Evolutionary conservation across 1,284 basidiomycete genomes (phyloP).

Genomic region (Fomitopsis schrenkii): DNA sequence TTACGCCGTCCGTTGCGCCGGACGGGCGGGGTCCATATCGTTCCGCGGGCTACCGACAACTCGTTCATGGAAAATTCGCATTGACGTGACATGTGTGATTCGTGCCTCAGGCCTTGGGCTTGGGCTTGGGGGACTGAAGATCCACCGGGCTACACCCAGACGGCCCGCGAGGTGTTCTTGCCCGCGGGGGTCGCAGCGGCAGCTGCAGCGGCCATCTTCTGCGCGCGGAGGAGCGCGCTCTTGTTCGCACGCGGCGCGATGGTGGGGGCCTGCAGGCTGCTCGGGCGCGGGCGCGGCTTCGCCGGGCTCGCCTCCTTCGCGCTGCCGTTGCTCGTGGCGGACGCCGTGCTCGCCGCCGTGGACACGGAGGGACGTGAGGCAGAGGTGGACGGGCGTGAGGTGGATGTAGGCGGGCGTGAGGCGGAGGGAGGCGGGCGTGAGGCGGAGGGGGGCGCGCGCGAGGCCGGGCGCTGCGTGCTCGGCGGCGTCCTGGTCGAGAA

Average conservation of each 20-base stretch:
- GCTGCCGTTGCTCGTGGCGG: background rate
- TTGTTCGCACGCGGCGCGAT: slow-evolving; percentile 69
- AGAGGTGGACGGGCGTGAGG: background rate
- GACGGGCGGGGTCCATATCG: background rate
- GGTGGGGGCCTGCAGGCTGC: slow-evolving; percentile 51
- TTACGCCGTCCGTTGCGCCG: background rate
- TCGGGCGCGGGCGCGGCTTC: slow-evolving; percentile 42
- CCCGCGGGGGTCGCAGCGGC: slow-evolving; percentile 8
- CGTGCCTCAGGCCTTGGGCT: background rate
- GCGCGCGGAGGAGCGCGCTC: slow-evolving; percentile 67
- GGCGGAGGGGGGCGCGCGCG: too few species aligned
- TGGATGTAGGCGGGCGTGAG: too few species aligned
- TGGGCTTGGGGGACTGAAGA: background rate
- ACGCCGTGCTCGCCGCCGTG: background rate
- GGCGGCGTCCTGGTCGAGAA: slow-evolving; percentile 21
- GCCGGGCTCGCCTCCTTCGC: slow-evolving; percentile 6
- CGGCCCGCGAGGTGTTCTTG: slow-evolving; percentile 14
- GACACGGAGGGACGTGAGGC: background rate
- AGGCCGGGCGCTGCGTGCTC: slow-evolving; percentile 11
- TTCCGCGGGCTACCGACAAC: background rate
- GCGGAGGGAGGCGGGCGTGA: too few species aligned
- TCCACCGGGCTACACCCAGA: slow-evolving; percentile 10
- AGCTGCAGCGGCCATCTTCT: slow-evolving; percentile 47
- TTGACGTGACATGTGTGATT: background rate
- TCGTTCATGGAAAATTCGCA: background rate